Conservation (phyloP, 805 yeast species). For the Hanseniaspora valbyensis region DNA sequence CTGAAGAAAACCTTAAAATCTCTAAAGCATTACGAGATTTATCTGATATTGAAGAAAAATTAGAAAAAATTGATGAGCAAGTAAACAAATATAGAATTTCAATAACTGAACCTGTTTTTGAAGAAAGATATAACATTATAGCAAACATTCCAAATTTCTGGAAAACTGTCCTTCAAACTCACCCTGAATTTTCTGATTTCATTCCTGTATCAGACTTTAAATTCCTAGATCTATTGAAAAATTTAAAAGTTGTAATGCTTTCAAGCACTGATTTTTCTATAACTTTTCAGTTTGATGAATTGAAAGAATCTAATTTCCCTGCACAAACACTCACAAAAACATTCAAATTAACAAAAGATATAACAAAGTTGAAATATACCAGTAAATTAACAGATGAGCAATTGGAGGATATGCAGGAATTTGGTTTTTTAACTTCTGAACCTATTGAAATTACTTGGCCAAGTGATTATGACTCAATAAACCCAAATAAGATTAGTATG, state of each 20-base stretch:
- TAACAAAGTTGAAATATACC: constrained; percentile 19
- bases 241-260: constrained; percentile 22
- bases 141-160: constrained; percentile 62
- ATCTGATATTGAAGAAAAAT: constrained; percentile 47
- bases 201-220: constrained; percentile 66
- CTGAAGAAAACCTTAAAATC: constrained; percentile 7
- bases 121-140: constrained; percentile 44
- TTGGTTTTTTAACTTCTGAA: constrained; percentile 44
- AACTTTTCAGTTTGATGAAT: constrained; percentile 42
- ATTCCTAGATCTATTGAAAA: constrained; percentile 54
- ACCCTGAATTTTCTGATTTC: constrained; percentile 74
- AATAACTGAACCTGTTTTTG: constrained; percentile 47
- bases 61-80: constrained; percentile 49
- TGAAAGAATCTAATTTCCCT: constrained; percentile 41
- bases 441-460: constrained; percentile 63
- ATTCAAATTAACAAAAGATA: constrained; percentile 36
- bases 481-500: constrained; percentile 42
- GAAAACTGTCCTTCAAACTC: constrained; percentile 75
- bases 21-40: constrained; percentile 35
- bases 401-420: constrained; percentile 41
- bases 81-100: constrained; percentile 44
- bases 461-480: constrained; percentile 40
- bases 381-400: constrained; percentile 25
- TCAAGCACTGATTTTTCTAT: constrained; percentile 26
- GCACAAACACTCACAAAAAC: constrained; percentile 49